Evolutionary conservation across 2,329 filamentous ascomycete species (phyloP).

Genomic region (Neophaeococcomyces mojaviensis): DNA sequence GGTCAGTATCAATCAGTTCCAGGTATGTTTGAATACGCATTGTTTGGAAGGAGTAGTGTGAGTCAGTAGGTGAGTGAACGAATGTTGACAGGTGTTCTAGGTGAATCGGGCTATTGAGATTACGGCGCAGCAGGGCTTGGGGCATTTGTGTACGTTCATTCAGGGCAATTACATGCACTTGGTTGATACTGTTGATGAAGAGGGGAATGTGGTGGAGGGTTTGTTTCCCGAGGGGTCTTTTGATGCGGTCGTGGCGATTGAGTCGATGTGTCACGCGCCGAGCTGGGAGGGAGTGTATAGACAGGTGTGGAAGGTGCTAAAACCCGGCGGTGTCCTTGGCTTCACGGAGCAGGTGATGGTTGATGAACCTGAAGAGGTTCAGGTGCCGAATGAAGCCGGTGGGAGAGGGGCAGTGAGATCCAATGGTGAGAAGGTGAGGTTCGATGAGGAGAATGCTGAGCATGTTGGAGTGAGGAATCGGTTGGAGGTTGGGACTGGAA

Average conservation of each 20-base stretch:
- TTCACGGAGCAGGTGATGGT: slow-evolving; percentile 27
- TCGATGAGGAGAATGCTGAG: slow-evolving; percentile 19
- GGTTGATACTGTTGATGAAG: not conserved
- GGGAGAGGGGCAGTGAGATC: too few species aligned
- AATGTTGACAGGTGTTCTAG: slow-evolving; percentile 21
- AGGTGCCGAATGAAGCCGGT: too few species aligned
- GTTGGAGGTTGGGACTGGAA: slow-evolving; percentile 26
- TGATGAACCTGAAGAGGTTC: not conserved
- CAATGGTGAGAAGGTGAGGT: slow-evolving; percentile 19
- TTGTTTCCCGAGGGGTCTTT: slow-evolving; percentile 24
- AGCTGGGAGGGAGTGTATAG: slow-evolving; percentile 23
- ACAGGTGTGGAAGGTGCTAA: slow-evolving; percentile 26
- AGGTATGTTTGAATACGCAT: not conserved
- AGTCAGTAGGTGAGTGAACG: slow-evolving; percentile 25
- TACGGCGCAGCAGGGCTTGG: slow-evolving; percentile 13
- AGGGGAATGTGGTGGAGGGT: slow-evolving; percentile 12
- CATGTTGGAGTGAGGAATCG: slow-evolving; percentile 24
- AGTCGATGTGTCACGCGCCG: slow-evolving; percentile 27
- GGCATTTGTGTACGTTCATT: slow-evolving; percentile 18
- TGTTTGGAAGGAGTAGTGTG: too few species aligned
- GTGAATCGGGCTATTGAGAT: slow-evolving; percentile 22
- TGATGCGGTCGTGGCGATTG: slow-evolving; percentile 27
- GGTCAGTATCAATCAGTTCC: slow-evolving; percentile 25
- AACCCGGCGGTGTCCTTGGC: slow-evolving; percentile 24
- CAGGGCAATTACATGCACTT: slow-evolving; percentile 24